phyloP scores from a whole-genome alignment of 106 monocot genomes.

The Acanthochlamys bracteata region DNA sequence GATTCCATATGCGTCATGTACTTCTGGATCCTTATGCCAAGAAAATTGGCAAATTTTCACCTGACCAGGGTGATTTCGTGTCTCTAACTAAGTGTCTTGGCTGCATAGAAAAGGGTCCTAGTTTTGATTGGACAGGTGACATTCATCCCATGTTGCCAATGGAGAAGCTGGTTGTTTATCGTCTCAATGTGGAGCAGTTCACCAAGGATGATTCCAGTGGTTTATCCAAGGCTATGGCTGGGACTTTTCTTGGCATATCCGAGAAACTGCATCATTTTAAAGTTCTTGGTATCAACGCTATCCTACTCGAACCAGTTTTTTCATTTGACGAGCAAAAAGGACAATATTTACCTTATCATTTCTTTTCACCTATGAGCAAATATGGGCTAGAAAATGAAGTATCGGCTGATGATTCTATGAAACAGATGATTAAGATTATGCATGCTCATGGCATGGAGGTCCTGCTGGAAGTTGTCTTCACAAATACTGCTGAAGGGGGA shows the following conservation, averaged over 20 bases:
- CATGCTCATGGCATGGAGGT: conserved; percentile 81
- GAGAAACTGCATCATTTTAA: conserved; percentile 62
- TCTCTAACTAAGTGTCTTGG: conserved; percentile 47
- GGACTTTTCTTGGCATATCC: conserved; percentile 58
- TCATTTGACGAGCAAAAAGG: conserved; percentile 65
- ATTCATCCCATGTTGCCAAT: conserved; percentile 37
- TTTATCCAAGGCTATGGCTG: conserved; percentile 31
- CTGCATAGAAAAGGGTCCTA: conserved; percentile 17
- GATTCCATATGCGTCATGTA: conserved; percentile 31
- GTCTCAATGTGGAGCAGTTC: conserved; percentile 58
- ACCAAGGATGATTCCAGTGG: conserved; percentile 54
- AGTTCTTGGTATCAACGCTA: conserved; percentile 72
- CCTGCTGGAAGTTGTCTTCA: conserved; percentile 69
- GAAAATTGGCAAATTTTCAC: conserved; percentile 24
- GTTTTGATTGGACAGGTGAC: conserved; percentile 72
- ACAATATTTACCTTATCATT: conserved; percentile 72
- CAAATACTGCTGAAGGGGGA: conserved; percentile 57
- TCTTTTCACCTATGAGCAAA: conserved; percentile 65
- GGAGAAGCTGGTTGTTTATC: conserved; percentile 80
- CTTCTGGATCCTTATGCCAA: conserved; percentile 87
- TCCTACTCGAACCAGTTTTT: conserved; percentile 79
- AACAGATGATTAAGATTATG: conserved; percentile 74
- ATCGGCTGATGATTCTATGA: conserved; percentile 49
- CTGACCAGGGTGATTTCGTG: conserved; percentile 24
- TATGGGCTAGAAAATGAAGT: conserved; percentile 22